Evolutionary conservation across 129 eudicot species (phyloP), one percentile per base, ranked within the genome.

Genomic region (Artemisia tridentata): DNA sequence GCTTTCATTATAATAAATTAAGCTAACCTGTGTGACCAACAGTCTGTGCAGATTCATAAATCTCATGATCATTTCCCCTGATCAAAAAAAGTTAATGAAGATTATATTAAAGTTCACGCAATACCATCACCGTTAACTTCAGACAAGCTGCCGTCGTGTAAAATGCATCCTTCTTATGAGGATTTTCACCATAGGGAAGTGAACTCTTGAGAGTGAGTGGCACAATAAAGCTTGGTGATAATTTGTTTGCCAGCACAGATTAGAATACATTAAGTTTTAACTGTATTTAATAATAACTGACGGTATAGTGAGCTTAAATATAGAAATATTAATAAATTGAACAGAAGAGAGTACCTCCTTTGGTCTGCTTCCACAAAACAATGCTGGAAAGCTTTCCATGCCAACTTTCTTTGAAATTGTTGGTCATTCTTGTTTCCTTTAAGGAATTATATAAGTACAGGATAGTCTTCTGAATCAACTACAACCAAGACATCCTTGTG

Each of bases 181-280:
- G 97, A 74, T 93, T 93, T 85, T 93, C 98, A 64, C 98, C 98
- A 68, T 93, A 93, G 0, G 97, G 90, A 68, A 93, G 97, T 54
- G 96, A 84, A 80, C 90, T 85, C 72, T 85, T 87, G 72, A 89
- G 83, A 7, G 90, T 78, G 73, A 89, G 80, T 27, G 96, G 90
- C 55, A 87, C 74, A 1, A 96, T 87, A 57, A 90, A 76, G 84
- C 83, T 82, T 64, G 92, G 92, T 72, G 98, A 92, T 45, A 93
- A 89, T 56, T 87, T 80, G 67, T 82, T 92, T 87, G 51, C 82
- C 53, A 81, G 49, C 16, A 74, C n/a, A 80, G 41, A 52, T 25
- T 51, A 74, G 3, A 59, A 43, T 19, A 72, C 15, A 11, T 56
- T 67, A n/a, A 29, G 11, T 3, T 49, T 49, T 12, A 11, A 0